Evolutionary conservation across 495 filamentous ascomycete genomes (phyloP), one percentile per base, ranked within the genome.

Genomic region (Annulohypoxylon bovei): DNA sequence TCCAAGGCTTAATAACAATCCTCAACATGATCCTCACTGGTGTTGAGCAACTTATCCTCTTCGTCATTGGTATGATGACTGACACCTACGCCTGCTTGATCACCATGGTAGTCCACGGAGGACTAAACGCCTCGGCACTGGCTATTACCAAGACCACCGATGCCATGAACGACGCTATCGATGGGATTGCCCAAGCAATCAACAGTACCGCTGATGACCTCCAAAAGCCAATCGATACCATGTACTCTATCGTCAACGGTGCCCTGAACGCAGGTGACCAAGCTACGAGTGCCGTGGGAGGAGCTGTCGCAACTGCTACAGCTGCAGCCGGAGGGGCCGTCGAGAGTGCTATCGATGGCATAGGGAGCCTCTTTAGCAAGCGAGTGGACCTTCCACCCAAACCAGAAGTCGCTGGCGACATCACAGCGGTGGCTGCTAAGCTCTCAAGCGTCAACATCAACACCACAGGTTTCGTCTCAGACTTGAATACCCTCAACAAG

Each of bases 81-180:
- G 89, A 88, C 50, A 97, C 93, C 4, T 98, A 96, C 74, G 83
- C 92, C 62, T 99, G 95, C 74, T 83, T 99, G 23, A 91, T 93
- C 73, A 90, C 90, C 9, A 83, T 97, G 68, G 91, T 91, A 11
- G 87, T 98, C 42, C 84, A 89, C 57, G 93, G 93, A 50, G 91
- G 88, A 70, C 81, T 97, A 44, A 87, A 91, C 28, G 89, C 88
- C 32, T 90, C 91, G 0, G 80, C 92, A 44, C 80, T 85, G 35
- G 81, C 93, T 33, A 85, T 93, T 25, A 84, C 93, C 71, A 89
- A 93, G 42, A 91, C 90, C 22, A 85, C 88, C 27, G 82, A 90
- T 54, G 86, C 87, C 60, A 84, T 98, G 69, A 96, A 97, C 80
- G 81, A 87, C 3, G 90, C 88, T 3, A 85, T 97, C 68, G 80